A percentile compares a stretch with the other conserved stretches of the same genome.
Conservation (phyloP, 2,329 filamentous ascomycete species). For the Grosmannia penicillata region DNA sequence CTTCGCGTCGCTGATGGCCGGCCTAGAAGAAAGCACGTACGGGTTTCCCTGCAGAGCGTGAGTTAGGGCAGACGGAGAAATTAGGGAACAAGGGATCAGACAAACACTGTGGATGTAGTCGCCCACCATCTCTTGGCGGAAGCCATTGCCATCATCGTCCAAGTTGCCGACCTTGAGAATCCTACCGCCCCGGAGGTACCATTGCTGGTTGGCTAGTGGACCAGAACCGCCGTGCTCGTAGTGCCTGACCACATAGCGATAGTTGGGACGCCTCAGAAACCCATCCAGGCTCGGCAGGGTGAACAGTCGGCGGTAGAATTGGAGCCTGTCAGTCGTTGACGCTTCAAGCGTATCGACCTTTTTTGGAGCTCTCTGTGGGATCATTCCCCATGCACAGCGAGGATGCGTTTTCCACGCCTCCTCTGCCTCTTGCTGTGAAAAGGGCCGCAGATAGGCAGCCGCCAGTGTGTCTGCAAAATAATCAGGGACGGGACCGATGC, state of each 20-base stretch:
- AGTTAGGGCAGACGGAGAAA: background rate
- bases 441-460: slow-evolving; percentile 1
- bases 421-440: background rate
- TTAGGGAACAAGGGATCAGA: background rate
- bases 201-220: background rate
- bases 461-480: background rate
- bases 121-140: background rate
- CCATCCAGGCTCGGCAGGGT: background rate
- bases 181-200: background rate
- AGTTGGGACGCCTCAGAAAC: background rate
- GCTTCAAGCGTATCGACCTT: background rate
- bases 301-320: background rate
- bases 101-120: background rate
- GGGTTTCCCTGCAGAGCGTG: background rate
- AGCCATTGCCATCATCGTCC: background rate
- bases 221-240: background rate
- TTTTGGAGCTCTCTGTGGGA: background rate
- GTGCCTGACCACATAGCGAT: background rate
- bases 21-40: background rate
- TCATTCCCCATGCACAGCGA: background rate
- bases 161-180: background rate
- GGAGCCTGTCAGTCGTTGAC: background rate
- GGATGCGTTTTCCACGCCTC: background rate
- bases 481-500: background rate
- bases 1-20: background rate